phyloP scores from a whole-genome alignment of 2,329 filamentous ascomycete species.

The Pestalotiopsis sp. region DNA sequence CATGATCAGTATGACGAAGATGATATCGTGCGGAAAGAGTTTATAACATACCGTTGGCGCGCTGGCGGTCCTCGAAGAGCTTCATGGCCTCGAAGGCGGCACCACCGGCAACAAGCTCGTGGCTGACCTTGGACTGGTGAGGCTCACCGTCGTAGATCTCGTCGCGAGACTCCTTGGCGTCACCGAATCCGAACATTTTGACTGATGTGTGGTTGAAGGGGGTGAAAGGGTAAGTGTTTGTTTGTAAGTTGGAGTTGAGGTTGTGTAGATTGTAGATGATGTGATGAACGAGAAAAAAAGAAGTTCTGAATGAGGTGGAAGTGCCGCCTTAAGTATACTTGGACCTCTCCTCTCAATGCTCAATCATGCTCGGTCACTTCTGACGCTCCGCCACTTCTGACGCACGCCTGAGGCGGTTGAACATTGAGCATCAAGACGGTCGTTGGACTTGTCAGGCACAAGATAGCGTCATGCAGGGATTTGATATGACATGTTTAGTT shows the following conservation, averaged over 20 bases:
- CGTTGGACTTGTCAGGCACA: not conserved
- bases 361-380: not conserved
- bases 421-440: not conserved
- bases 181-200: constrained; percentile 21
- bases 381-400: not conserved
- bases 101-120: constrained; percentile 75
- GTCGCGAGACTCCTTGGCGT: constrained; percentile 44
- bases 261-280: not conserved
- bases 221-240: not conserved
- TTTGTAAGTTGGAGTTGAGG: not conserved
- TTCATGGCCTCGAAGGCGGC: constrained; percentile 82
- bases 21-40: not conserved
- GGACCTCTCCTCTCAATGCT: not conserved
- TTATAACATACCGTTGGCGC: constrained; percentile 58
- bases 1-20: not conserved
- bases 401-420: not conserved
- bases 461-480: not conserved
- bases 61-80: constrained; percentile 75
- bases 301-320: not conserved
- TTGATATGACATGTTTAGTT: not conserved
- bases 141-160: constrained; percentile 42
- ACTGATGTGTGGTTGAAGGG: not conserved
- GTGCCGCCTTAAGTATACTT: not conserved
- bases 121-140: constrained; percentile 66
- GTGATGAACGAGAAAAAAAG: not conserved